These are phyloP conservation scores for Atkinsonella texensis DNA, from an alignment of 2,329 filamentous ascomycete species.

Conservation along the genomic window DNA sequence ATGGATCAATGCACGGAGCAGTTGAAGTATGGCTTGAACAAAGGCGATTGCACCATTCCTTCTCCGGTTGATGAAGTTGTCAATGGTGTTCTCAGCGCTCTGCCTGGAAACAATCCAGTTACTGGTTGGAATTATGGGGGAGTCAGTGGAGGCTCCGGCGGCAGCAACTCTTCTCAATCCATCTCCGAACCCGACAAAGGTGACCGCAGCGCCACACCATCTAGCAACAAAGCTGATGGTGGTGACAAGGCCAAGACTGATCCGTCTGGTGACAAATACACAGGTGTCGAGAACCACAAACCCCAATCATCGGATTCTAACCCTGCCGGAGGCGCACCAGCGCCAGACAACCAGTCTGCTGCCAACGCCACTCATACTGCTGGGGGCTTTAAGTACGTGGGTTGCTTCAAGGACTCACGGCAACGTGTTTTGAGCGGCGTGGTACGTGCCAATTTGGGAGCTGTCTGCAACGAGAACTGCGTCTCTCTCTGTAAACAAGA, in stretches of 20 bases:
- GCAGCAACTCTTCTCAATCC: constrained; percentile 4
- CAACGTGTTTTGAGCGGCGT: constrained; percentile 27
- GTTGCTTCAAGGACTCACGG: constrained; percentile 30
- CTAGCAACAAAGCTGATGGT: neutral
- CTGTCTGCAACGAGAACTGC: constrained; percentile 33
- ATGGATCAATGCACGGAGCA: constrained; percentile 50
- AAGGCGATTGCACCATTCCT: constrained; percentile 37
- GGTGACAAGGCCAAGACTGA: neutral
- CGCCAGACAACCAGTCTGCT: constrained; percentile 6
- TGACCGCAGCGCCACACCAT: constrained; percentile 1
- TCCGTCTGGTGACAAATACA: neutral
- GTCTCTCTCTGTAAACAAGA: constrained; percentile 32
- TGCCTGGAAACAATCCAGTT: constrained; percentile 46
- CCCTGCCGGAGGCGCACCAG: constrained; percentile 6
- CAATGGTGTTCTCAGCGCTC: constrained; percentile 28
- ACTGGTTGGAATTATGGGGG: constrained; percentile 36
- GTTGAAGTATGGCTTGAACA: constrained; percentile 33
- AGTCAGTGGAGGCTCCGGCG: neutral
- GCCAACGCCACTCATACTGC: constrained; percentile 9
- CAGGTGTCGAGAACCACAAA: neutral
- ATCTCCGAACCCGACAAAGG: neutral
- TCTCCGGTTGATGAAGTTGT: constrained; percentile 35
- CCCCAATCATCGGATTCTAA: neutral
- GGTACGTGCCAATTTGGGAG: constrained; percentile 28
- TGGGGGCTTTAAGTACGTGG: constrained; percentile 25